phyloP scores from a whole-genome alignment of 164 flowering plant species.

The Amborella trichopoda region DNA sequence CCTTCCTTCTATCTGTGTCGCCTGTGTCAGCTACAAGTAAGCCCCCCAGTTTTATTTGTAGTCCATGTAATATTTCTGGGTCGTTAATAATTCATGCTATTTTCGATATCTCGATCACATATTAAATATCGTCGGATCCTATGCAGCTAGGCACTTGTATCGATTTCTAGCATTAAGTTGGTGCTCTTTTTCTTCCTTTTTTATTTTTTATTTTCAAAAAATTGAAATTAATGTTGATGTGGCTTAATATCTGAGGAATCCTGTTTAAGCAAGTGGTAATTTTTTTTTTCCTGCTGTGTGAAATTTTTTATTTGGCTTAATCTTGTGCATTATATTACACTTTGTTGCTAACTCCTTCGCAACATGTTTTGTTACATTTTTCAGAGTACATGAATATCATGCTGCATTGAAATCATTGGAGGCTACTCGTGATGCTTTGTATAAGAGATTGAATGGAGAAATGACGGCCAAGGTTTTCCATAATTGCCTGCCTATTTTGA shows the following conservation, averaged over 20 bases:
- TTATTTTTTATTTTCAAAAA: neutral
- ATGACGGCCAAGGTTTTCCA: slow-evolving; percentile 66
- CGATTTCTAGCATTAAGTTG: neutral
- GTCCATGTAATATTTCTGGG: neutral
- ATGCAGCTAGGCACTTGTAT: too few relatives aligned
- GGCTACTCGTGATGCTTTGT: slow-evolving; percentile 47
- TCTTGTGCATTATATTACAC: neutral
- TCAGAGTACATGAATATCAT: slow-evolving; percentile 38
- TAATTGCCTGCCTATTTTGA: neutral
- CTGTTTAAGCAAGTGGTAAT: neutral
- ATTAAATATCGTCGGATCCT: too few relatives aligned
- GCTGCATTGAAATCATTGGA: slow-evolving; percentile 40
- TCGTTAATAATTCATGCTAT: neutral
- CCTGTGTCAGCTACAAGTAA: slow-evolving; percentile 70
- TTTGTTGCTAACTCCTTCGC: neutral
- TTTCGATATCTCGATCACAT: neutral
- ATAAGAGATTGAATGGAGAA: slow-evolving; percentile 41
- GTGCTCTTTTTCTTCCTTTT: neutral
- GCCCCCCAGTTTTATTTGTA: neutral
- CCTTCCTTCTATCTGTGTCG: slow-evolving; percentile 55
- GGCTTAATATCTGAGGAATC: neutral
- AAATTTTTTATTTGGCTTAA: neutral
- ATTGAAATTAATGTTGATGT: neutral
- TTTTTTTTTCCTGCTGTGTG: neutral
- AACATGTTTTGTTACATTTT: neutral